Base-by-base conservation (phyloP, 2,329 filamentous ascomycete species). In the Tolypocladium tundrense region DNA sequence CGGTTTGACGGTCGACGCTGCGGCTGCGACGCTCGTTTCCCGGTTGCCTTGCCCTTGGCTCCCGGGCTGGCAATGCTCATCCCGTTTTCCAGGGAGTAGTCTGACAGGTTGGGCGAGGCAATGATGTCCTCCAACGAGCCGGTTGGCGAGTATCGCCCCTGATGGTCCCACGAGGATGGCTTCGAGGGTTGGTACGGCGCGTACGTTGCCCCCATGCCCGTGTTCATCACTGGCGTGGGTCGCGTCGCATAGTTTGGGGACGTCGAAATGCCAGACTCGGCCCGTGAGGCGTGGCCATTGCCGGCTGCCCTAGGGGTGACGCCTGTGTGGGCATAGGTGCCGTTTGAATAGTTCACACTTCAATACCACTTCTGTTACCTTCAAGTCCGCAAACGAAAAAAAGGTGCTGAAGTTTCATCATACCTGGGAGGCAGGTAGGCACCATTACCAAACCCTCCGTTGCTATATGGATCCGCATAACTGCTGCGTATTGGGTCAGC, bases 1-100 rank as follows among this genome's bases (percentile, higher is more conserved):
- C 90, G 82, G 75, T 92, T 92, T 48, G 88, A 90, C 33, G 88
- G 85, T 37, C 88, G 82, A 65, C 88, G 81, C 68, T 89, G 86
- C 19, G 81, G 75, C 68, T 88, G 86, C 16, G 81, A 75, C 45
- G 79, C 76, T 55, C 73, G 71, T 66, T 82, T 82, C 55, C 75
- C 73, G 54, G 71, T 72, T 48, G 70, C 68, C 65, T 79, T 82
- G 59, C 72, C 70, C 64, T 78, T 80, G 43, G 61, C 64, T 61
- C 72, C 73, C 4, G 73, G 69, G 40, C 73, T 70, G 41, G 72
- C 66, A 57, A 72, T 65, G 50, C 72, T 71, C 52, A 75, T 73
- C 55, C 74, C 73, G 63, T 79, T 78, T 56, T 87, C 84, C 62
- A 82, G 69, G 7, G 79, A 79, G 65, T 83, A 83, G 62, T 87